Evolutionary conservation across 495 filamentous ascomycete genomes (phyloP).

Genomic region (Daldinia loculata): DNA sequence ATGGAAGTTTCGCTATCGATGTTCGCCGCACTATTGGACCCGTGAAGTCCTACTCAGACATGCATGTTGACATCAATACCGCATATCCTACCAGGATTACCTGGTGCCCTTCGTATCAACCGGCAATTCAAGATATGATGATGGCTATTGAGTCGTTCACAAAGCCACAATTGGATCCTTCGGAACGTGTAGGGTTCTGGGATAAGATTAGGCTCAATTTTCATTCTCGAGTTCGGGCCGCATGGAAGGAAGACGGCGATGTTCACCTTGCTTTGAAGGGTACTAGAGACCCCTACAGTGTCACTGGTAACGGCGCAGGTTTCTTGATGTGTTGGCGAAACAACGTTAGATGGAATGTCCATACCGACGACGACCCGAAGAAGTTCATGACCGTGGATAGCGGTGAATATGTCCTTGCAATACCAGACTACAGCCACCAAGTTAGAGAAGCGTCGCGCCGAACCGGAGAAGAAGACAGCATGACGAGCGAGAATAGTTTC

Average conservation of each 20-base stretch:
- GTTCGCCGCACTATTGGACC: conserved; percentile 92
- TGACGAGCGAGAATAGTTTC: conserved; percentile 68
- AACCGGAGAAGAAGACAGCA: conserved; percentile 68
- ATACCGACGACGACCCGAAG: conserved; percentile 81
- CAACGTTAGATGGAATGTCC: conserved; percentile 86
- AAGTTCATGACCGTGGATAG: conserved; percentile 96
- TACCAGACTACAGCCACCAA: conserved; percentile 92
- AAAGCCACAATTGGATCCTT: conserved; percentile 91
- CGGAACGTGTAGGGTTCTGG: conserved; percentile 96
- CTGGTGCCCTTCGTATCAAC: conserved; percentile 97
- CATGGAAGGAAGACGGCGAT: conserved; percentile 95
- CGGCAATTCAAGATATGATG: conserved; percentile 99
- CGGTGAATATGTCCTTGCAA: conserved; percentile 89
- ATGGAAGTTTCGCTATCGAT: conserved; percentile 77
- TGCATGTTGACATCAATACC: conserved; percentile 90
- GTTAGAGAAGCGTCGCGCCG: conserved; percentile 71
- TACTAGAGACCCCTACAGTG: conserved; percentile 90
- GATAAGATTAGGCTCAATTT: conserved; percentile 96
- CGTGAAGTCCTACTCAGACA: conserved; percentile 96
- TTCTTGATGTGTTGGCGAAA: conserved; percentile 98
- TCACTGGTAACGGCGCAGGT: conserved; percentile 91
- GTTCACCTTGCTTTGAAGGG: conserved; percentile 94
- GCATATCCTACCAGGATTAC: conserved; percentile 89
- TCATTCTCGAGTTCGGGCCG: conserved; percentile 87
- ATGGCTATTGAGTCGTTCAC: conserved; percentile 98